Base-by-base conservation (phyloP, 306 rosid species). In the Mimosa pudica region DNA sequence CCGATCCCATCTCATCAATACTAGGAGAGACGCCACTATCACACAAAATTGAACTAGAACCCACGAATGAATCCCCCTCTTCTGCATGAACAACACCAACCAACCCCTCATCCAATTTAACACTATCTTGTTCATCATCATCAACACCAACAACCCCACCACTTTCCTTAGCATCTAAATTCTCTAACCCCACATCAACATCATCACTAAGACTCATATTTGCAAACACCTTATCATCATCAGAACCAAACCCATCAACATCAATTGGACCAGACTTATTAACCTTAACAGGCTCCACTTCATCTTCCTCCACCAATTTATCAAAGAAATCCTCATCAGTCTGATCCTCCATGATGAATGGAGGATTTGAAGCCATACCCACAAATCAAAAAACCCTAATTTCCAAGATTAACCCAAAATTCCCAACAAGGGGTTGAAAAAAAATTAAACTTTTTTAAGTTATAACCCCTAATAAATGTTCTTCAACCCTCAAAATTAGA, bases 291-390 rank as follows among this genome's bases (percentile, higher is more conserved):
- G 85, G 82, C 18, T 71, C 89, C 35, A 79, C 80, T 35, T 90
- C 96, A 80, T 92, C 96, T 66, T 87, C 96, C 70, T 87, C 90
- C 7, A 89, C 98, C 87, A 93, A 70, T 83, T 91, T 93, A 85
- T 93, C 94, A 65, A 93, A 93, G 83, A 93, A 93, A 83, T 91
- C 98, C 82, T 92, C 97, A 68, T 92, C 98, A 58, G 97, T 92
- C 62, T 90, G 93, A 89, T 94, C 98, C 94, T 94, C 98, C 96
- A 87, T 82, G 42, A 84, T 92, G 79, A 85, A 89, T 77, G 96
- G 94, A 93, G 96, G 97, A 90, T 85, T 88, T 48, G 97, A 80
- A 86, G 96, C 97, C 98, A 94, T 94, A 82, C 49, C 42, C 81
- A 2, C 74, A 80, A 80, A 82, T 70, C 90, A 2, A 77, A 80